phyloP scores from a whole-genome alignment of 768 basidiomycete species.

The Amanita exitialis region DNA sequence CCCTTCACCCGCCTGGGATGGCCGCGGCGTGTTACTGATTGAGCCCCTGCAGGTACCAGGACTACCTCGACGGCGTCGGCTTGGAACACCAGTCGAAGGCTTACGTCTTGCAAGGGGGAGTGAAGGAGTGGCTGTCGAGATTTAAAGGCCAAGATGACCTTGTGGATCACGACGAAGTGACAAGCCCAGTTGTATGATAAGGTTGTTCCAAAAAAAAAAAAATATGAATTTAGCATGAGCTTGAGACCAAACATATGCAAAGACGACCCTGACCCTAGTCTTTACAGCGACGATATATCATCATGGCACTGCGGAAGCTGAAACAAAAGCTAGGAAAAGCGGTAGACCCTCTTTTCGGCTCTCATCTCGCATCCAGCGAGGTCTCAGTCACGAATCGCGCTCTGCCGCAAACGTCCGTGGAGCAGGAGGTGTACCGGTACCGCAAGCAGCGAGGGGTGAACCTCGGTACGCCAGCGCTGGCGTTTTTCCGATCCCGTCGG shows the following conservation, averaged over 20 bases:
- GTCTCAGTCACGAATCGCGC: background rate
- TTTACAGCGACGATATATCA: background rate
- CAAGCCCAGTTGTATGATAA: too few relatives aligned
- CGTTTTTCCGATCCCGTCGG: background rate
- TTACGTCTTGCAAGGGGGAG: constrained; percentile 33
- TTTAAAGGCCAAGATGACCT: constrained; percentile 19
- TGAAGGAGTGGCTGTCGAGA: constrained; percentile 27
- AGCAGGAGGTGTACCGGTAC: constrained; percentile 32
- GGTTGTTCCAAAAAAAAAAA: too few relatives aligned
- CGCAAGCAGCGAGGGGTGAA: constrained; percentile 78
- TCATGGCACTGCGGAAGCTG: background rate
- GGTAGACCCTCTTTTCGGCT: background rate
- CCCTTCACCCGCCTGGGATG: too few relatives aligned
- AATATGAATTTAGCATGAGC: too few relatives aligned
- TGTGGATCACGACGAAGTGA: too few relatives aligned
- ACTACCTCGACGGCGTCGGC: too few relatives aligned
- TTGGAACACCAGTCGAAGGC: constrained; percentile 22
- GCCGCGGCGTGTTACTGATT: constrained; percentile 43
- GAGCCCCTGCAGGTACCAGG: constrained; percentile 7
- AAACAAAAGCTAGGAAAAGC: background rate
- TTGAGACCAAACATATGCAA: constrained; percentile 1
- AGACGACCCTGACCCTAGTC: too few relatives aligned
- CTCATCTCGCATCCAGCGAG: background rate
- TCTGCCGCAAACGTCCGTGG: background rate
- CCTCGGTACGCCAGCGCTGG: constrained; percentile 40